phyloP scores from a whole-genome alignment of 2,329 filamentous ascomycete genomes.

The Basipetospora sp. region DNA sequence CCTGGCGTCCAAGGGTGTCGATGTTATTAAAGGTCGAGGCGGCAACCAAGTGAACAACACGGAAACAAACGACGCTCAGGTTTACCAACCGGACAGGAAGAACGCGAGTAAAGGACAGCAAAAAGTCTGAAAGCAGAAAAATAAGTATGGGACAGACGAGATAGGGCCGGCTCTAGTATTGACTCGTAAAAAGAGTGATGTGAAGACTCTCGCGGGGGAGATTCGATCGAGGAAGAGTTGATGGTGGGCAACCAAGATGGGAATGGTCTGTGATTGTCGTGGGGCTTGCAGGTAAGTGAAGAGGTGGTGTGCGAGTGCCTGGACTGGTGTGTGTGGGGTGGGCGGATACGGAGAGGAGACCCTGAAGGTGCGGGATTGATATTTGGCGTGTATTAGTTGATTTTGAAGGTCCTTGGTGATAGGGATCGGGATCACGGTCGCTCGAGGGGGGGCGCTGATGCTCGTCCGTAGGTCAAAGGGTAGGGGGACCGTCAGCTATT shows the following conservation, averaged over 20 bases:
- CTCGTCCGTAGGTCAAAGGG: background rate
- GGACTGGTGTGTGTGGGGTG: slow-evolving; percentile 2
- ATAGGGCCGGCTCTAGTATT: background rate
- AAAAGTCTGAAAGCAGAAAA: background rate
- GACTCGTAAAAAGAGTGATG: background rate
- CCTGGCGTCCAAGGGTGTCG: background rate
- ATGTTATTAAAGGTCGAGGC: background rate
- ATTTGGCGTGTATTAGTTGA: too few species aligned
- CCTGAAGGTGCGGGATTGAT: too few species aligned
- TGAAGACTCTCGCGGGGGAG: background rate
- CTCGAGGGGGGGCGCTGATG: background rate
- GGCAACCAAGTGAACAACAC: background rate
- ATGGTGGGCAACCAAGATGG: slow-evolving; percentile 1
- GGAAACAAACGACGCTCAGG: too few species aligned
- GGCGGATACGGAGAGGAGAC: background rate
- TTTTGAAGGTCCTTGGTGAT: too few species aligned
- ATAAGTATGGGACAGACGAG: background rate
- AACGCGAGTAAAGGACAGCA: too few species aligned
- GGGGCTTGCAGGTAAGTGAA: background rate
- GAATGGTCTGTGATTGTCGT: background rate
- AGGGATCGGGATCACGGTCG: too few species aligned
- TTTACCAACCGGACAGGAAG: too few species aligned
- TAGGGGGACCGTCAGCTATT: background rate
- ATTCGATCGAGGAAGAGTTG: too few species aligned
- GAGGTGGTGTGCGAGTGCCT: background rate